phyloP scores from a whole-genome alignment of 768 basidiomycete genomes.

The Omphalotus guepiniiformis region DNA sequence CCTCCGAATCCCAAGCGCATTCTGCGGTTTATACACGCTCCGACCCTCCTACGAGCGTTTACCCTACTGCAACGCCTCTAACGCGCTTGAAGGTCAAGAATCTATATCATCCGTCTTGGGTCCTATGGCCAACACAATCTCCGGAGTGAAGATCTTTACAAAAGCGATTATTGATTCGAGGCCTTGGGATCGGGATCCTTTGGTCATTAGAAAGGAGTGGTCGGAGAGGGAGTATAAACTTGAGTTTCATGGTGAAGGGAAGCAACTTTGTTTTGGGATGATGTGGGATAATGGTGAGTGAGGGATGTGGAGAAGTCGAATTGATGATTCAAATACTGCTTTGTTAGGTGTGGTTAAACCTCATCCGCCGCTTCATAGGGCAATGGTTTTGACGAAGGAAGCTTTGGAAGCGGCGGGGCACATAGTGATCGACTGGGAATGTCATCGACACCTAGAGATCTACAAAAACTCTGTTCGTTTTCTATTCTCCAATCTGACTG shows the following conservation, averaged over 20 bases:
- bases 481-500: background rate
- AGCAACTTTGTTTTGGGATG: conserved; percentile 51
- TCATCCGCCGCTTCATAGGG: conserved; percentile 61
- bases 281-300: conserved; percentile 60
- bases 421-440: conserved; percentile 70
- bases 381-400: conserved; percentile 48
- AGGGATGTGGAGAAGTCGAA: background rate
- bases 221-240: conserved; percentile 54
- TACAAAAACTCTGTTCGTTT: conserved; percentile 31
- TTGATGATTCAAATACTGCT: background rate
- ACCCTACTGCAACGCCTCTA: conserved; percentile 64
- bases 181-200: conserved; percentile 68
- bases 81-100: conserved; percentile 69
- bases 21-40: conserved; percentile 69
- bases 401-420: conserved; percentile 63
- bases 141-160: conserved; percentile 62
- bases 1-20: conserved; percentile 62
- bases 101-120: conserved; percentile 70
- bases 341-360: conserved; percentile 33
- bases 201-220: conserved; percentile 56
- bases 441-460: conserved; percentile 49
- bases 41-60: conserved; percentile 71
- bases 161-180: conserved; percentile 53
- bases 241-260: conserved; percentile 49
- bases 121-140: conserved; percentile 56